These are phyloP conservation scores for Combretum micranthum DNA, from an alignment of 345 rosid genomes.

Conservation along the genomic window DNA sequence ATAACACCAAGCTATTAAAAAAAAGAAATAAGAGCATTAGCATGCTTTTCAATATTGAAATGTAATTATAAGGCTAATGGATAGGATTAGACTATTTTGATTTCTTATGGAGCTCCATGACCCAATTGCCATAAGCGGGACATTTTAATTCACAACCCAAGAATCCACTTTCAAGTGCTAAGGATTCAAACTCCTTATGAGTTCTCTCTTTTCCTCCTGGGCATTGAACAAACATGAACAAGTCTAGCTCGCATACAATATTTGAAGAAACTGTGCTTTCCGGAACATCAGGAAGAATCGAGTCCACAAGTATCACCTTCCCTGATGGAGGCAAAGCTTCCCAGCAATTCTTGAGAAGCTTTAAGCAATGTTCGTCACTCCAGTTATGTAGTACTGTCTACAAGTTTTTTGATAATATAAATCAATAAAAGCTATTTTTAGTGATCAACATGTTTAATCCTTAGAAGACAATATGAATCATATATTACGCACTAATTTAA, in stretches of 20 bases:
- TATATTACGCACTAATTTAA: too few relatives aligned
- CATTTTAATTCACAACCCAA: slow-evolving; percentile 9
- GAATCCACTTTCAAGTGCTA: slow-evolving; percentile 16
- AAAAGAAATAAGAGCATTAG: too few relatives aligned
- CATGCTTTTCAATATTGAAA: too few relatives aligned
- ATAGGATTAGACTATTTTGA: too few relatives aligned
- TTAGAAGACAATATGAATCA: neutral
- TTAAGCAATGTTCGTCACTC: slow-evolving; percentile 9
- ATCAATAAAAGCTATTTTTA: too few relatives aligned
- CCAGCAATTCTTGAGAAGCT: slow-evolving; percentile 14
- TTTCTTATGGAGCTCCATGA: slow-evolving; percentile 17
- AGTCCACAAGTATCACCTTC: slow-evolving; percentile 13
- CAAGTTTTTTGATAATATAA: neutral
- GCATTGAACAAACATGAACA: slow-evolving; percentile 6
- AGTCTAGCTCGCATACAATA: slow-evolving; percentile 3
- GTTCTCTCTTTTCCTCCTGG: slow-evolving; percentile 14
- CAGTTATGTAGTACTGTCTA: slow-evolving; percentile 13
- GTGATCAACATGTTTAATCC: neutral
- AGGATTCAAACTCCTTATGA: slow-evolving; percentile 10
- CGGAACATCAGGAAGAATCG: slow-evolving; percentile 5
- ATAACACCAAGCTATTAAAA: too few relatives aligned
- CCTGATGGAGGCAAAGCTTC: slow-evolving; percentile 5
- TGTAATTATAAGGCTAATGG: too few relatives aligned
- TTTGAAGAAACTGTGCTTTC: slow-evolving; percentile 9
- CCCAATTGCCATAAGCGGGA: neutral